Percentiles rank a stretch among this genome's conserved stretches.
Conservation (phyloP, 2,329 filamentous ascomycete species). For the Pyrenochaeta sp. region DNA sequence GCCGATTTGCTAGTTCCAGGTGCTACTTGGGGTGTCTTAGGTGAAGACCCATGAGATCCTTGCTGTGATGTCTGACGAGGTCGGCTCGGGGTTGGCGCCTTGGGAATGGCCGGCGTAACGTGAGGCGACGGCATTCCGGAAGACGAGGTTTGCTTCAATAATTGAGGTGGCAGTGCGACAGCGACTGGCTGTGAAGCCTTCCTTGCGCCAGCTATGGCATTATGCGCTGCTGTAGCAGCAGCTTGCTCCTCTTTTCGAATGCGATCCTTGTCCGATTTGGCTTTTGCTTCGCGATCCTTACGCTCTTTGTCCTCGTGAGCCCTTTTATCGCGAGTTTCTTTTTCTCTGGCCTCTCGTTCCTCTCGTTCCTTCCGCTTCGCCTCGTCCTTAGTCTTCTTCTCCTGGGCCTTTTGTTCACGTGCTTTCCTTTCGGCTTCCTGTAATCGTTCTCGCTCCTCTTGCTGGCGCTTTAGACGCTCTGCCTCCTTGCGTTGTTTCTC, state of each 20-base stretch:
- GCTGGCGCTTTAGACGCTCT: slow-evolving; percentile 78
- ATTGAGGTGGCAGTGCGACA: slow-evolving; percentile 62
- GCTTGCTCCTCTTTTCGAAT: slow-evolving; percentile 53
- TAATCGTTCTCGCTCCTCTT: slow-evolving; percentile 86
- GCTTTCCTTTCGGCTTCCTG: slow-evolving; percentile 85
- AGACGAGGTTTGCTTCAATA: slow-evolving; percentile 61
- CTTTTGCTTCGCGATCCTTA: slow-evolving; percentile 68
- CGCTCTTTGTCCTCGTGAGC: slow-evolving; percentile 65
- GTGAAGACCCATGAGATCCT: slow-evolving; percentile 72
- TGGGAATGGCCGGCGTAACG: slow-evolving; percentile 82
- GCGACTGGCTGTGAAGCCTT: slow-evolving; percentile 51
- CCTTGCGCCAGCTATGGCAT: slow-evolving; percentile 35
- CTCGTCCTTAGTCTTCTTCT: slow-evolving; percentile 78
- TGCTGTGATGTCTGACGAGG: slow-evolving; percentile 82
- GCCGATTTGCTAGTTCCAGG: slow-evolving; percentile 61
- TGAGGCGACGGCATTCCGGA: slow-evolving; percentile 77
- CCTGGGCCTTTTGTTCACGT: slow-evolving; percentile 78
- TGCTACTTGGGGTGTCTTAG: slow-evolving; percentile 69
- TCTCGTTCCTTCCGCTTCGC: slow-evolving; percentile 81
- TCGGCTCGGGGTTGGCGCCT: slow-evolving; percentile 81
- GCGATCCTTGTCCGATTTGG: slow-evolving; percentile 54
- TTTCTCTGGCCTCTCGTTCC: slow-evolving; percentile 69
- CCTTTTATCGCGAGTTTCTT: slow-evolving; percentile 75
- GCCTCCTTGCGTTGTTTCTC: slow-evolving; percentile 85
- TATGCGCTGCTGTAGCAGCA: slow-evolving; percentile 39